Evolutionary conservation across 2,329 filamentous ascomycete species (phyloP), one percentile per base, ranked within the genome.

Genomic region (Aureobasidium lini): DNA sequence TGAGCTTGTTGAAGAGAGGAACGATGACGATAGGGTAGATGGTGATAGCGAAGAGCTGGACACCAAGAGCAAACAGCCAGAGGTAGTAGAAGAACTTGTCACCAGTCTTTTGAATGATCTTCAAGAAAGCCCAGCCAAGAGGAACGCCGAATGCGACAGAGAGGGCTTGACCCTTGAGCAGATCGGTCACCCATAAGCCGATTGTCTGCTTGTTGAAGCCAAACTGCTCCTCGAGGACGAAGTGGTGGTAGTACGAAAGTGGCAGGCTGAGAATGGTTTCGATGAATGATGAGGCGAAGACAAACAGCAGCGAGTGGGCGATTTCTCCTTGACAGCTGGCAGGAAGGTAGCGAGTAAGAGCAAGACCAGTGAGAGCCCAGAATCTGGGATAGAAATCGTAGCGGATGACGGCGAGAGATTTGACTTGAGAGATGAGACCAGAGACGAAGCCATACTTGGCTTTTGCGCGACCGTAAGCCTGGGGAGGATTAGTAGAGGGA

Each of bases 141-240:
- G 95, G 94, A 54, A 90, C 86, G 62, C 90, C 88, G 61, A 99
- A 82, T 49, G 84, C 85, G 65, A 95, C 81, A 54, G 86, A 84
- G 61, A 99, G 82, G 66, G 89, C 81, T 73, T 96, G 91, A 34
- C 87, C 86, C 81, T 99, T 99, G 77, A 97, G 73, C 77, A 96
- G 85, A 72, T 99, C 94, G 67, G 84, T 89, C 57, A 96, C 71
- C 81, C 93, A 99, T 32, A 97, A 81, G 73, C 85, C 86, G 59
- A 90, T 78, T 0, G 94, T 97, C 80, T 96, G 91, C 79, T 99
- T 99, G 77, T 99, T 99, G 84, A 99, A 99, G 52, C 94, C 94
- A 68, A 95, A 99, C 71, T 90, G 89, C 76, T 96, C 92, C 75
- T 99, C 94, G 59, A 99, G 80, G 49, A 97, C 89, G 70, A 99